Evolutionary conservation across 345 rosid species (phyloP).

Genomic region (Populus davidiana): DNA sequence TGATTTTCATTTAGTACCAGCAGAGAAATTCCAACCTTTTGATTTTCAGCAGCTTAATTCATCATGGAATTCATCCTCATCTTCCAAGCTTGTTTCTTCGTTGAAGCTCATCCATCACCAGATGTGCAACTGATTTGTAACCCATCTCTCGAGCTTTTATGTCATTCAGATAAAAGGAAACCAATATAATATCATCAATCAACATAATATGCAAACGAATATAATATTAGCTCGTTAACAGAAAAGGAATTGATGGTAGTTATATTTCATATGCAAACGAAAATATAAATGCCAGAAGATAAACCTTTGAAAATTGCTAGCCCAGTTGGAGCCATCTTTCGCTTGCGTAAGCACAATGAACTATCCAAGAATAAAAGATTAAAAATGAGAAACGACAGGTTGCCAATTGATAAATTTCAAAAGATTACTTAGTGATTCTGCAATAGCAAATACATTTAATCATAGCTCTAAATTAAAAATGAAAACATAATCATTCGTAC

Average conservation of each 20-base stretch:
- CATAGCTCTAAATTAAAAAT: not conserved
- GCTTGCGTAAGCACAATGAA: slow-evolving; percentile 38
- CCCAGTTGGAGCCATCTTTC: slow-evolving; percentile 35
- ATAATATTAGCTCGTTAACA: not conserved
- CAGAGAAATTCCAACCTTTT: not conserved
- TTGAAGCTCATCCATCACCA: slow-evolving; percentile 38
- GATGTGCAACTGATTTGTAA: slow-evolving; percentile 43
- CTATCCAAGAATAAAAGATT: slow-evolving; percentile 4
- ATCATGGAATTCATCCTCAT: not conserved
- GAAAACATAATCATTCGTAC: not conserved
- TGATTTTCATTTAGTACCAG: not conserved
- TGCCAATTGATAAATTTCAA: too few species aligned
- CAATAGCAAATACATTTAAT: not conserved
- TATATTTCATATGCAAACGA: not conserved
- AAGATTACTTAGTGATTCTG: not conserved
- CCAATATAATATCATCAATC: not conserved
- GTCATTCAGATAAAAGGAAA: not conserved
- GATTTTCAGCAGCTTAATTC: not conserved
- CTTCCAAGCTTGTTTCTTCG: slow-evolving; percentile 5
- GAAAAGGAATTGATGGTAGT: not conserved
- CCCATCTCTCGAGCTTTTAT: slow-evolving; percentile 36
- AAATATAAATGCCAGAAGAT: not conserved
- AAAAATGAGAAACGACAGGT: not conserved
- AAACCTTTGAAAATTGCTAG: slow-evolving; percentile 32
- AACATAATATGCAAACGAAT: too few species aligned